These are phyloP conservation scores for Chalciporus sp. DNA, from an alignment of 1,284 basidiomycete species.

Conservation along the genomic window DNA sequence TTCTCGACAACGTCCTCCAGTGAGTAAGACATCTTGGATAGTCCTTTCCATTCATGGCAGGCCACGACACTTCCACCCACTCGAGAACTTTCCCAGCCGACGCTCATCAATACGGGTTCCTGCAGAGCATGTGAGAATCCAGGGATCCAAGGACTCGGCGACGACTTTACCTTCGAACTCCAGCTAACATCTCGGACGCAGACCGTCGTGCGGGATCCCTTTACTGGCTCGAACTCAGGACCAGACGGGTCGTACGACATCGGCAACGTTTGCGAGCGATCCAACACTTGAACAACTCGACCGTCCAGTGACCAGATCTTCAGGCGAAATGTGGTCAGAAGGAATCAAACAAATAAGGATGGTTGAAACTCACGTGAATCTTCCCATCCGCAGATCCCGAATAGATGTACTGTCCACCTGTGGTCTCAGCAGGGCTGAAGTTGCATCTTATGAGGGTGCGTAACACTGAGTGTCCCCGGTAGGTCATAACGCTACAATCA, in stretches of 20 bases:
- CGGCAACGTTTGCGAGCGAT: conserved; percentile 77
- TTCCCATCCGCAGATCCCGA: conserved; percentile 85
- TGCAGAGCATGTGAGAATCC: conserved; percentile 31
- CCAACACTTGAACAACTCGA: conserved; percentile 78
- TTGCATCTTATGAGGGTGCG: conserved; percentile 94
- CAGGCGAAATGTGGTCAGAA: conserved; percentile 13
- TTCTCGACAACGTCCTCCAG: conserved; percentile 81
- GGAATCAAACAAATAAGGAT: not conserved
- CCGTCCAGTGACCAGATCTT: conserved; percentile 97
- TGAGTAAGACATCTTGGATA: conserved; percentile 66
- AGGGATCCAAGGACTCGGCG: not conserved
- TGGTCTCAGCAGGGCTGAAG: conserved; percentile 91
- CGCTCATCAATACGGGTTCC: conserved; percentile 91
- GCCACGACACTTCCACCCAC: conserved; percentile 86
- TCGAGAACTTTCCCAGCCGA: conserved; percentile 77
- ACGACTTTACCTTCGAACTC: conserved; percentile 64
- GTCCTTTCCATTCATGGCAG: conserved; percentile 92
- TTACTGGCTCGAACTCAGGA: conserved; percentile 43
- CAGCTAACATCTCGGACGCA: conserved; percentile 93
- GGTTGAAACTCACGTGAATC: conserved; percentile 65
- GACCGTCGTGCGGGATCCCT: conserved; percentile 34
- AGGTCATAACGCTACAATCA: conserved; percentile 96
- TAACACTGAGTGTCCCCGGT: conserved; percentile 90
- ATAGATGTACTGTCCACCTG: conserved; percentile 92
- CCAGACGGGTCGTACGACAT: conserved; percentile 69